phyloP scores from a whole-genome alignment of 1,284 basidiomycete species.

The Agaricales sp. region DNA sequence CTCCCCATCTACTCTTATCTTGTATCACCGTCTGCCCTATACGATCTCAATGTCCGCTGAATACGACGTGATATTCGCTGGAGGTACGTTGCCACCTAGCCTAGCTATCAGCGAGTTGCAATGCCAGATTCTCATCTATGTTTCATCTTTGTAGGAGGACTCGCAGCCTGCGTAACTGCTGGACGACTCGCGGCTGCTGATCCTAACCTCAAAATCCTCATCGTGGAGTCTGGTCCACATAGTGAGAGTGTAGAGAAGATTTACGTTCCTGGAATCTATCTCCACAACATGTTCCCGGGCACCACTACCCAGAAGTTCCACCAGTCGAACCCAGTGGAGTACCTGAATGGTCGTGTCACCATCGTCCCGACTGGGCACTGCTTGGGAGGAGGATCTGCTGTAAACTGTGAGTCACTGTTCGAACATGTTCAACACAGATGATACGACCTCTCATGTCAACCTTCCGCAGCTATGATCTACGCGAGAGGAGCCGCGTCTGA shows the following conservation, averaged over 20 bases:
- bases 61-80: constrained; percentile 2
- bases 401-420: constrained; percentile 40
- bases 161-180: background rate
- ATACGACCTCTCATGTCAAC: background rate
- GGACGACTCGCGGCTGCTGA: background rate
- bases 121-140: background rate
- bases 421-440: constrained; percentile 39
- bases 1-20: no score
- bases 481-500: constrained; percentile 25
- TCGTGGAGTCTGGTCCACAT: background rate
- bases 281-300: background rate
- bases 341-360: constrained; percentile 23
- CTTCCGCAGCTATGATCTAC: background rate
- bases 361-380: constrained; percentile 34
- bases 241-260: background rate
- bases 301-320: background rate
- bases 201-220: constrained; percentile 3
- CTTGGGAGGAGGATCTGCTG: constrained; percentile 48
- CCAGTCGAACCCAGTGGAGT: background rate
- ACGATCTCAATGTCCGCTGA: background rate
- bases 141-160: background rate
- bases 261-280: background rate
- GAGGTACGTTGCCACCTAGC: background rate
- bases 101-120: background rate
- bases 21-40: no score